phyloP scores from a whole-genome alignment of 1,139 yeast genomes.

The Taphrina sp. region DNA sequence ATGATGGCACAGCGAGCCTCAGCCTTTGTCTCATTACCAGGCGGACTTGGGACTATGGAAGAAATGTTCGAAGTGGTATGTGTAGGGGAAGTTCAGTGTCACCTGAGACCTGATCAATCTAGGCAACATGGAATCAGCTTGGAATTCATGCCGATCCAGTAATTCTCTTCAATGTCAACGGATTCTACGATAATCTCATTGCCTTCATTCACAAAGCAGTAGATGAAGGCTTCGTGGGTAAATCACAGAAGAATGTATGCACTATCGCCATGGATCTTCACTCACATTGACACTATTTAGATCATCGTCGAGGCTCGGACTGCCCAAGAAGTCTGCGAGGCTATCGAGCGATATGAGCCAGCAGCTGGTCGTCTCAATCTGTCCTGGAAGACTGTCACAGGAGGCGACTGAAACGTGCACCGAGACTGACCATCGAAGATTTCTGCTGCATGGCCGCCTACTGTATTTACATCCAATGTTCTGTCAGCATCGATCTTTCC shows the following conservation, averaged over 20 bases:
- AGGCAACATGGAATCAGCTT: slow-evolving; percentile 81
- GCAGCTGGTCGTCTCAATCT: slow-evolving; percentile 75
- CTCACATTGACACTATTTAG: neutral
- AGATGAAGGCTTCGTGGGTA: slow-evolving; percentile 64
- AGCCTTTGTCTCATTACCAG: slow-evolving; percentile 87
- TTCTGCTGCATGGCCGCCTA: too few species aligned
- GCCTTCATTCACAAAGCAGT: slow-evolving; percentile 51
- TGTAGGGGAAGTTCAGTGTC: neutral
- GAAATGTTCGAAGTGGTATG: slow-evolving; percentile 55
- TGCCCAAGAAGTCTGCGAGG: slow-evolving; percentile 56
- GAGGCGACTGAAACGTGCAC: neutral
- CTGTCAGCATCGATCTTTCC: too few species aligned
- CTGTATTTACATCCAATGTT: too few species aligned
- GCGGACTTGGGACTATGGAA: slow-evolving; percentile 88
- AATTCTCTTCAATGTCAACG: slow-evolving; percentile 71
- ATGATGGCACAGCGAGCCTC: slow-evolving; percentile 85
- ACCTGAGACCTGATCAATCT: neutral
- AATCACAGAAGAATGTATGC: slow-evolving; percentile 57
- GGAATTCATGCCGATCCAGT: slow-evolving; percentile 82
- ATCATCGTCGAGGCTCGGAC: slow-evolving; percentile 66
- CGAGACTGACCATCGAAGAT: too few species aligned
- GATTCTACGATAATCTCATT: slow-evolving; percentile 72
- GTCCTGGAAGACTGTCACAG: slow-evolving; percentile 53
- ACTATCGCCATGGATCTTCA: neutral
- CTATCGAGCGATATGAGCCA: slow-evolving; percentile 59